Base-by-base conservation (phyloP, 2,329 filamentous ascomycete genomes). In the Talaromyces amestolkiae region DNA sequence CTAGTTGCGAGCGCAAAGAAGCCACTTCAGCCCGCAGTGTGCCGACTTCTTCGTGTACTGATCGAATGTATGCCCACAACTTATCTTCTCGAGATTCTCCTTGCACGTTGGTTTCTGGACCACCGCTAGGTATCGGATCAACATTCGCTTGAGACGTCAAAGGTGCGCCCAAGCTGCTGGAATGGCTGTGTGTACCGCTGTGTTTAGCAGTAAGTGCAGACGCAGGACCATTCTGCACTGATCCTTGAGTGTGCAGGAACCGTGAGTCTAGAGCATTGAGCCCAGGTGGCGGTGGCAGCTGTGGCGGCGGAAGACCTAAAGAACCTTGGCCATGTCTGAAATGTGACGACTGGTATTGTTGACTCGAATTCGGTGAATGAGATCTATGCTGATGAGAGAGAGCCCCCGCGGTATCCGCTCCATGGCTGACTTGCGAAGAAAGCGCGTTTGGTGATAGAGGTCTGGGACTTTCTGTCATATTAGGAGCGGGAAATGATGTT, bases 381-480 rank as follows among this genome's bases (percentile, higher is more conserved):
- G 74, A 69, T 24, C 79, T 78, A 68, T 81, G 80, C 43, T 77
- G 75, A 68, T 81, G 80, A 43, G 77, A 71, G 58, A 76, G 75
- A 61, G 76, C 66, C 19, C 56, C 58, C 64, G 68, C 70, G 19
- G 69, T 68, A n/a, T 80, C 78, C 6, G 74, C 65, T 11, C 71
- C 72, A 61, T 78, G 75, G 33, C 73, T 72, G 6, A 76, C 70
- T 66, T 80, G 78, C 47, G 78, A 77, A 49, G 77, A 76, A 41
- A 77, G 71, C 13, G 76, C 73, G 68, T 78, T 80, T n/a, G 81
- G 81, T 27, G 81, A 83, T 47, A 96, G 82, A 3, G 93, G 90
- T 74, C 93, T 96, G 0, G 93, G 92, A 69, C 91, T 96, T 77
- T 97, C 92, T 3, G 91, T 95, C 81, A 96, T 91, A 66, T 81